Conservation (phyloP, 1,284 basidiomycete species). For the Retiboletus fuscus region DNA sequence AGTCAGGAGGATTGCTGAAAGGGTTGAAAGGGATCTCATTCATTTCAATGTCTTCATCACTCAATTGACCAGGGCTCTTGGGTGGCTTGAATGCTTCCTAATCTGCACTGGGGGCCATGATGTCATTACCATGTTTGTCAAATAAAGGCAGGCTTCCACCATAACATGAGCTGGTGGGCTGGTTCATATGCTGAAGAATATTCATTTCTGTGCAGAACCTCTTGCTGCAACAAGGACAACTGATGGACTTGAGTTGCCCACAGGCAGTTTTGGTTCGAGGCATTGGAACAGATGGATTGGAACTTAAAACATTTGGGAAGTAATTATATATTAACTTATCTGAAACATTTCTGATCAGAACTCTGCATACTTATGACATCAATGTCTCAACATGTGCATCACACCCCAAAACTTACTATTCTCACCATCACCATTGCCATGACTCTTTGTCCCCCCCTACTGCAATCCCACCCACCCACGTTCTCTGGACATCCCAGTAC, state of each 20-base stretch:
- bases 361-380: neutral
- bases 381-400: too few species aligned
- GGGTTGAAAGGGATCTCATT: neutral
- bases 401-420: too few species aligned
- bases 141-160: too few species aligned
- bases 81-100: neutral
- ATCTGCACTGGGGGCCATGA: too few species aligned
- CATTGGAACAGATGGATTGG: too few species aligned
- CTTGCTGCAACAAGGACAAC: neutral
- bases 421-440: neutral
- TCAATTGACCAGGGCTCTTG: too few species aligned
- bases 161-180: too few species aligned
- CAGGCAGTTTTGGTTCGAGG: neutral
- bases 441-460: neutral
- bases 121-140: too few species aligned
- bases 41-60: neutral
- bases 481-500: neutral
- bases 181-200: neutral
- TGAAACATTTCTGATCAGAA: too few species aligned
- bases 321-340: too few species aligned
- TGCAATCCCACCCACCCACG: neutral
- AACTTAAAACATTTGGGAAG: too few species aligned
- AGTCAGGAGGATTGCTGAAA: too few species aligned
- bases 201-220: neutral
- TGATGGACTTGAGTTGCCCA: neutral